Base-by-base conservation (phyloP, 2,329 filamentous ascomycete genomes). In the Colletotrichum camelliae region DNA sequence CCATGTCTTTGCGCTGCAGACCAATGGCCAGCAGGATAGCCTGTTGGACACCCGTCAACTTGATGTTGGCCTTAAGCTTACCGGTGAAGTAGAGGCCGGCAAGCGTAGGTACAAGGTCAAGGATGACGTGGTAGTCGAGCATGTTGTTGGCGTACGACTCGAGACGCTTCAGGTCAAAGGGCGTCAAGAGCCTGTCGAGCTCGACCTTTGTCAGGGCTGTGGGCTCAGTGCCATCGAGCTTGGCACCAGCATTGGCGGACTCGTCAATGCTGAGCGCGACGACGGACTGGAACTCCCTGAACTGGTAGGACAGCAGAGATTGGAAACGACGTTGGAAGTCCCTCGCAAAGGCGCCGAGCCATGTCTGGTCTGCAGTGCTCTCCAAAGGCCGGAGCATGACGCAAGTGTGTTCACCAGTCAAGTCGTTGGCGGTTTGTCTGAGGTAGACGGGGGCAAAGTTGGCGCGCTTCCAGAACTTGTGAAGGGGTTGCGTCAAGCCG, bases 271-370 rank as follows among this genome's bases (percentile, higher is more conserved):
- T 95, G 48, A 98, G 90, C 1, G 96, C 96, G 58, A 95, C 92
- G 21, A 94, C 88, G 1, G 95, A 91, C 6, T 93, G 88, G 83
- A 99, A 98, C 4, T 91, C 88, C 70, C 95, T 92, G 90, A 99
- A 99, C 83, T 98, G 94, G 84, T 97, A 99, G 21, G 95, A 96
- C 6, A 99, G 89, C 4, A 99, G 91, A 12, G 94, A 92, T 65
- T 98, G 88, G 88, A 98, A 98, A n/a, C 97, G 93, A 78, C 92
- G 93, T 82, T 98, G 96, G 90, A 98, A 99, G 84, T 99, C 97
- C 77, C 94, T 92, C 5, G 96, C 91, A 82, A 97, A 99, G 4
- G 96, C 95, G 18, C 95, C 95, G 0, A 98, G 92, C 97, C 97
- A 98, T 80, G 91, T 92, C 72, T 88, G 88, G 79, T 98, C 95